Evolutionary conservation across 2,329 filamentous ascomycete genomes (phyloP), one percentile per base, ranked within the genome.

Genomic region (Colletotrichum sp.): DNA sequence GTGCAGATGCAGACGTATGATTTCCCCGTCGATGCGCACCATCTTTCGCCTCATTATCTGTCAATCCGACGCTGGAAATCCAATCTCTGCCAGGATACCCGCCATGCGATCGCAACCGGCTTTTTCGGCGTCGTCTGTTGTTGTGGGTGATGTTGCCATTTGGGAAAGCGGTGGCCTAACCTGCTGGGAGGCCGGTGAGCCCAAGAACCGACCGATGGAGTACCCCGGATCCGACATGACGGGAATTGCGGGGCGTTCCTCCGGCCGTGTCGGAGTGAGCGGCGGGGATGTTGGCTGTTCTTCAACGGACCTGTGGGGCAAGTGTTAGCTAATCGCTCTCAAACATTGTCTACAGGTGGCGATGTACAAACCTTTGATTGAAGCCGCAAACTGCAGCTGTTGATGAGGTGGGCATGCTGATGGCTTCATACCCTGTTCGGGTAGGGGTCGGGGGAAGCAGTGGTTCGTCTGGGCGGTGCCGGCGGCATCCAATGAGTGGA

Each of bases 201-300:
- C n/a, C n/a, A 65, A 8, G 24, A 65, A 76, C 32, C 74, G 74
- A 16, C 49, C 10, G 28, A 74, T 59, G 32, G 59, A 65, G 57
- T 74, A 74, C 4, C 18, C 59, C 34, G 57, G 65, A 34, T 59
- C 74, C 32, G 74, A 69, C 7, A 12, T 3, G 8, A 69, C 71
- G 44, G 74, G 59, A 49, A 76, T 74, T 59, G 59, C n/a, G 74
- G 74, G 74, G 34, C 71, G 74, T 6, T 65, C 59, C 13, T 49
- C 18, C 21, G n/a, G 59, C 15, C 10, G 16, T 4, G 59, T 49
- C 28, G 65, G 74, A 16, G 6, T 36, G 6, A 64, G 15, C 3
- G 70, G 64, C 64, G 74, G 70, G 26, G 44, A 52, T 26, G 59
- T 69, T 21, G 64, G 28, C 5, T 24, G 7, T 55, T 21, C 64